Evolutionary conservation across 768 basidiomycete genomes (phyloP), one percentile per base, ranked within the genome.

Genomic region (Leccinellum luteum): DNA sequence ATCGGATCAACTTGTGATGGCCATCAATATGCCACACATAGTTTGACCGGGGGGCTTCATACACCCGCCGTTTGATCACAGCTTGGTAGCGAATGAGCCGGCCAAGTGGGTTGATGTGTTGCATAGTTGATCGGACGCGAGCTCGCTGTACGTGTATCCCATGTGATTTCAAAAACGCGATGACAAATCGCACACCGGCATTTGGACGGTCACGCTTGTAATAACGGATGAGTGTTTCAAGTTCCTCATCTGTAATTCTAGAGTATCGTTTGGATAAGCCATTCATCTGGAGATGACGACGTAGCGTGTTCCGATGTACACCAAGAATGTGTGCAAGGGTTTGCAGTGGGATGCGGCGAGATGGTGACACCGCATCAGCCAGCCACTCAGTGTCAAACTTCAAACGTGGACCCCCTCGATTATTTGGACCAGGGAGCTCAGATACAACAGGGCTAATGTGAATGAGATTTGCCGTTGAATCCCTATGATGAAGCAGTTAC

Each of bases 1-100:
- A 71, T 2, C 27, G 6, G 1, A 70, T 70, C 2, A 69, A 34
- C 12, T 69, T 68, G 38, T 70, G 67, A 48, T 70, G 63, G 1
- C 63, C 58, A 43, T 70, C 65, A 17, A 67, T 54, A 13, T 70
- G 69, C 65, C 69, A 70, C 0, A 64, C 10, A 12, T 58, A 54
- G 41, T 69, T 69, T 3, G 65, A 66, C 0, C 45, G 3, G 8
- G 57, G 50, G 0, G 47, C 50, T 14, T 48, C 10, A 43, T 69
- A 69, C n/a, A 45, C 49, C 3, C 43, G 31, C 4, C n/a, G 25
- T 5, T 25, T 3, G 1, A 30, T n/a, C 1, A 10, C 8, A 6
- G 30, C 7, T 1, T 35, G 38, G 4, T 3, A 3, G 7, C 13
- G 12, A 23, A 59, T 25, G 1, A 54, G 0, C 1, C 9, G 6